phyloP scores from a whole-genome alignment of 495 filamentous ascomycete species.

The Neurospora sp. region DNA sequence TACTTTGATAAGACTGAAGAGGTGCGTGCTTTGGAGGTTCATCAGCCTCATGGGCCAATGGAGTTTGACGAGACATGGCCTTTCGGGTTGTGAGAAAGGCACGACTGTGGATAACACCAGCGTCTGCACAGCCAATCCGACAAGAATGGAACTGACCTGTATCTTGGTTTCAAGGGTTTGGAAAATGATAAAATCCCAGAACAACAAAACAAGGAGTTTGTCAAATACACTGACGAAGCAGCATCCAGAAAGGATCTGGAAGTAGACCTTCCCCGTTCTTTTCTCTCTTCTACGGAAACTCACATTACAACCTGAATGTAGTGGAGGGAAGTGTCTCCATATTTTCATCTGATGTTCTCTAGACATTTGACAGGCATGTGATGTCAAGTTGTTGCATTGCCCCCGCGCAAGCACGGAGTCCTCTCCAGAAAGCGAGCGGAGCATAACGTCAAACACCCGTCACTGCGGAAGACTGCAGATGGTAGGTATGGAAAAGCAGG shows the following conservation, averaged over 20 bases:
- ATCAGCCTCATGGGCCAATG: conserved; percentile 37
- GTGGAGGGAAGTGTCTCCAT: not conserved
- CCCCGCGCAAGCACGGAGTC: not conserved
- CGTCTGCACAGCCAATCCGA: not conserved
- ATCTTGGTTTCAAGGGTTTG: too few species aligned
- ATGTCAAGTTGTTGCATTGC: not conserved
- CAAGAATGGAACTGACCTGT: too few species aligned
- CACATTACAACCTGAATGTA: too few species aligned
- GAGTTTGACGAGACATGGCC: conserved; percentile 46
- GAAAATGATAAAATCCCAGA: too few species aligned
- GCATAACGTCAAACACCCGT: not conserved
- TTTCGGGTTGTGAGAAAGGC: conserved; percentile 35
- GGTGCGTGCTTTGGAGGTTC: conserved; percentile 39
- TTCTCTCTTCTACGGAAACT: too few species aligned
- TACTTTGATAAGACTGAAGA: conserved; percentile 48
- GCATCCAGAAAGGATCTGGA: too few species aligned
- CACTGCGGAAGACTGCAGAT: not conserved
- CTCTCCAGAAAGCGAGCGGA: not conserved
- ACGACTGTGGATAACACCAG: not conserved
- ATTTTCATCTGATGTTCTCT: not conserved
- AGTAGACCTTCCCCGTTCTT: too few species aligned
- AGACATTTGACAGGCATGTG: not conserved
- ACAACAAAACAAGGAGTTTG: too few species aligned
- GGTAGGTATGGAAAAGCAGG: not conserved
- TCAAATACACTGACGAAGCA: too few species aligned